Base-by-base conservation (phyloP, 2,329 filamentous ascomycete genomes). In the Ophiostoma quercus region DNA sequence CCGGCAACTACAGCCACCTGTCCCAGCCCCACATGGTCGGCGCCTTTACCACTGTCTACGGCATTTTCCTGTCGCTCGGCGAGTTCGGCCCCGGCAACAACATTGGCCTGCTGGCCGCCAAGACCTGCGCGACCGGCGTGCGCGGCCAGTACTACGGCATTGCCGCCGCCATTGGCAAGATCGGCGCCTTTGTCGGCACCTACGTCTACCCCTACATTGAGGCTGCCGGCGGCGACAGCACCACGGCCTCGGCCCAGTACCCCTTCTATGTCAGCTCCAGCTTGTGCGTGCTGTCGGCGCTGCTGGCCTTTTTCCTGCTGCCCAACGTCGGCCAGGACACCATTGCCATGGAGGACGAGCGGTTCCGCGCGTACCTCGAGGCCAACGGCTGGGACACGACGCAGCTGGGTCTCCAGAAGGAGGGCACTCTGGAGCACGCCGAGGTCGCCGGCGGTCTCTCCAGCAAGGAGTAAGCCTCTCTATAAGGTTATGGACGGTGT, bases 31-130 rank as follows among this genome's bases (percentile, higher is more conserved):
- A 84, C 71, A 87, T 92, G 71, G 87, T 95, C 4, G 92, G 84
- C 8, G 91, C 83, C 0, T 96, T 95, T 74, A 89, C 91, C 1
- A 89, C 93, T 5, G 87, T 94, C 2, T 94, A 93, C 74, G 92
- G 88, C 19, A 83, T 95, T 73, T 95, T 95, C 80, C 82, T 92
- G 1, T 86, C 89, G 0, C 83, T 94, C 1, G 92, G 92, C 67
- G 92, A 95, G 78, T 80, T 96, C 57, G 93, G 94, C 0, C 92
- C 94, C 0, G 94, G 94, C 14, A 91, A 97, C 81, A 97, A 97
- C 78, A 96, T 97, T 74, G 93, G 93, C 2, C 84, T 97, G 0
- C 79, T 96, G 39, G 93, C 94, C 0, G 90, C 91, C 66, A 97
- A 97, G 82, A 94, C 92, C 1, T 93, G 89, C 75, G 92, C 94